A percentile compares a stretch with the other conserved stretches of the same genome.
phyloP scores from a whole-genome alignment of 2,329 filamentous ascomycete species.

The Macroventuria anomochaeta region DNA sequence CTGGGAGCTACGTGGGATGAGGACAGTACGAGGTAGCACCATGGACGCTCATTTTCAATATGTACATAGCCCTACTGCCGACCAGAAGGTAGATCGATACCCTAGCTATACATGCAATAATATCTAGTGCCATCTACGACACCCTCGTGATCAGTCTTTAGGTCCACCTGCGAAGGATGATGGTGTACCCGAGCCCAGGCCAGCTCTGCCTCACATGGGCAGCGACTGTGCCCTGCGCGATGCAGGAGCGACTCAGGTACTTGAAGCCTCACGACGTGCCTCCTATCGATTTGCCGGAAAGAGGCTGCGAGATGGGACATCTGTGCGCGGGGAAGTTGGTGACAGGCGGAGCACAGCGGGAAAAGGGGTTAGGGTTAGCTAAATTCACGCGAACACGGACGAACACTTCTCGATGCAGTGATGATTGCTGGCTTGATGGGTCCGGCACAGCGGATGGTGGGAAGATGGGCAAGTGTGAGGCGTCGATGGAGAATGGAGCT shows the following conservation, averaged over 20 bases:
- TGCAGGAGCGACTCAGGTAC: not conserved
- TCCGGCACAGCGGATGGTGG: slow-evolving; percentile 10
- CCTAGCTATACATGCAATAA: slow-evolving; percentile 1
- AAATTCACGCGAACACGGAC: slow-evolving; percentile 8
- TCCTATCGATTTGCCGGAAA: slow-evolving; percentile 1
- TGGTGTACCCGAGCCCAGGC: too few species aligned
- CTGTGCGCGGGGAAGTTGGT: slow-evolving; percentile 12
- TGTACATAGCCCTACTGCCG: not conserved
- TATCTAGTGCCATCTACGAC: slow-evolving; percentile 1
- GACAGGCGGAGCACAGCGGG: slow-evolving; percentile 4
- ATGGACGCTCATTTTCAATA: not conserved
- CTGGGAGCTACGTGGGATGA: not conserved
- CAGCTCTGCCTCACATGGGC: not conserved
- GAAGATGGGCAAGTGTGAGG: slow-evolving; percentile 10
- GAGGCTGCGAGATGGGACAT: not conserved
- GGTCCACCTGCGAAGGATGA: too few species aligned
- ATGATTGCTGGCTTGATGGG: not conserved
- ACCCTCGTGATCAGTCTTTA: not conserved
- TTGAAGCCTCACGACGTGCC: not conserved
- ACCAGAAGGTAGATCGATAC: slow-evolving; percentile 1
- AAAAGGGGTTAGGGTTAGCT: slow-evolving; percentile 12
- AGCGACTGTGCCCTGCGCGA: not conserved
- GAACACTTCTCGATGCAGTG: slow-evolving; percentile 15
- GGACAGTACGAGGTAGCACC: not conserved
- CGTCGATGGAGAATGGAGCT: not conserved